These are phyloP conservation scores for Euphorbia tirucalli DNA, from an alignment of 345 rosid species.

Conservation along the genomic window DNA sequence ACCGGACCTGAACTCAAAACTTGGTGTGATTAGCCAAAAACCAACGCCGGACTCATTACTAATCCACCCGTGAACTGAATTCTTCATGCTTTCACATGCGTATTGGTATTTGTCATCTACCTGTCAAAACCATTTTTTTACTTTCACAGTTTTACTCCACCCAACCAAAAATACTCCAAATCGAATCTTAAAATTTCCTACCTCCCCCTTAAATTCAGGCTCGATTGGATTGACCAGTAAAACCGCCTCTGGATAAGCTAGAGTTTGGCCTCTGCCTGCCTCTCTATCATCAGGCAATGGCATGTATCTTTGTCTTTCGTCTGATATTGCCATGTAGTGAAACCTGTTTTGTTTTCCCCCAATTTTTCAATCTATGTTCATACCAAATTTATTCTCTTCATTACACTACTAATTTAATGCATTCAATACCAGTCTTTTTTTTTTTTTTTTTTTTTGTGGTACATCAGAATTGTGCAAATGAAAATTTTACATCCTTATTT, in stretches of 20 bases:
- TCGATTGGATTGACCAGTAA: constrained; percentile 23
- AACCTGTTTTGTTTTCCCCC: constrained; percentile 10
- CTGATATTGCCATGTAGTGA: constrained; percentile 28
- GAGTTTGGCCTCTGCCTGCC: constrained; percentile 17
- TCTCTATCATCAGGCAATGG: constrained; percentile 27
- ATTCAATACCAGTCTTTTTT: too few species aligned
- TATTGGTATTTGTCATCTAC: constrained; percentile 33
- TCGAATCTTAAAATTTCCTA: background rate
- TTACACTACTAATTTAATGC: too few species aligned
- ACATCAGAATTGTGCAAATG: too few species aligned
- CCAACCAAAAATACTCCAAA: too few species aligned
- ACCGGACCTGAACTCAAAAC: constrained; percentile 24
- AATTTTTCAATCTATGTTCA: too few species aligned
- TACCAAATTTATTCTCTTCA: too few species aligned
- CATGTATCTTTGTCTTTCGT: constrained; percentile 23
- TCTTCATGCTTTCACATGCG: constrained; percentile 20
- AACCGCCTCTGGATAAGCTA: constrained; percentile 32
- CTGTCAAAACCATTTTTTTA: background rate
- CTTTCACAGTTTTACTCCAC: background rate
- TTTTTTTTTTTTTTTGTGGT: too few species aligned
- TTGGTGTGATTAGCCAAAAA: constrained; percentile 30
- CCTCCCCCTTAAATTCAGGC: constrained; percentile 30
- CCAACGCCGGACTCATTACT: constrained; percentile 12
- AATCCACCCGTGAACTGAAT: constrained; percentile 29
- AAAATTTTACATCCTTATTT: too few species aligned